Conservation (phyloP, 768 basidiomycete species). For the Lyophyllum semitale region DNA sequence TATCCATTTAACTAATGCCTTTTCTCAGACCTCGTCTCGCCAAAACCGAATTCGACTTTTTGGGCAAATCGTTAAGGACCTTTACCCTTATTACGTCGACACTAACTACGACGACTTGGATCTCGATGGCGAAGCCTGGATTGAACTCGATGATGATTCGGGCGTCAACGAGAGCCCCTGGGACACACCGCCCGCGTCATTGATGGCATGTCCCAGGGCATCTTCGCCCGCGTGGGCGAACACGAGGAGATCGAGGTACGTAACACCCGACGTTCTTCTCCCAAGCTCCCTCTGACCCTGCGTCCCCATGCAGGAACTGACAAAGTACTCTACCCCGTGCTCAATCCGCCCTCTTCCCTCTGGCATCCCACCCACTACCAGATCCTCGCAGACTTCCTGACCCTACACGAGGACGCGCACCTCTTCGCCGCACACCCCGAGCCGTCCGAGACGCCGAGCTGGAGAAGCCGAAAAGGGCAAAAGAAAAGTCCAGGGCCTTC, state of each 20-base stretch:
- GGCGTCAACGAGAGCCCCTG: slow-evolving; percentile 90
- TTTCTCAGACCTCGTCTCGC: slow-evolving; percentile 86
- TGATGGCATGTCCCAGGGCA: slow-evolving; percentile 93
- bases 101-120: too few species aligned
- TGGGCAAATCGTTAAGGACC: slow-evolving; percentile 77
- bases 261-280: too few species aligned
- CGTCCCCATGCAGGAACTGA: slow-evolving; percentile 73
- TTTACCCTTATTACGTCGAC: slow-evolving; percentile 56
- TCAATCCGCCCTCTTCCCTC: slow-evolving; percentile 92
- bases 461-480: slow-evolving; percentile 17
- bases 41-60: slow-evolving; percentile 80
- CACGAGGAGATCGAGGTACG: slow-evolving; percentile 90
- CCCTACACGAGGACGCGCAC: slow-evolving; percentile 88
- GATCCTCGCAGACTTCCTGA: slow-evolving; percentile 89
- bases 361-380: slow-evolving; percentile 99
- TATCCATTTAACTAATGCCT: too few species aligned
- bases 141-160: too few species aligned
- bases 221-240: slow-evolving; percentile 93
- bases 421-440: too few species aligned
- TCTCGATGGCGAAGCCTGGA: too few species aligned
- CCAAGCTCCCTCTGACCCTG: neutral
- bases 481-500: slow-evolving; percentile 27
- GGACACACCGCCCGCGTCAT: slow-evolving; percentile 88
- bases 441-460: too few species aligned
- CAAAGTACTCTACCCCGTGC: slow-evolving; percentile 86